These are phyloP conservation scores for Lactarius indigo DNA, from an alignment of 768 basidiomycete species.

Conservation along the genomic window DNA sequence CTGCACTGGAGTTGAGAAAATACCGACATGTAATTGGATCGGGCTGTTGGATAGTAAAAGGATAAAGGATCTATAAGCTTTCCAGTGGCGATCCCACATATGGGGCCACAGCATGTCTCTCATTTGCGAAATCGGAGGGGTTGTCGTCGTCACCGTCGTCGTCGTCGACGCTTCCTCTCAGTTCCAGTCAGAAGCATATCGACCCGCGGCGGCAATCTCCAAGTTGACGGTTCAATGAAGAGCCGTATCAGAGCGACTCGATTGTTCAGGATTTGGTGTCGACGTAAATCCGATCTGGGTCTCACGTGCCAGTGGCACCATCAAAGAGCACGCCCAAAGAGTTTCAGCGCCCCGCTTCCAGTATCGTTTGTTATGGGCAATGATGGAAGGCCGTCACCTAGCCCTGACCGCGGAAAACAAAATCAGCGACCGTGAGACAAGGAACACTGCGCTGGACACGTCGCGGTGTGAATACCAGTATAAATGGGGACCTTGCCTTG, in stretches of 20 bases:
- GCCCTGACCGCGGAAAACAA: constrained; percentile 19
- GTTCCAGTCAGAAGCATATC: background rate
- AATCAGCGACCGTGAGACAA: background rate
- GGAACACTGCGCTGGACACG: constrained; percentile 26
- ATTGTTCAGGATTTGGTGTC: constrained; percentile 47
- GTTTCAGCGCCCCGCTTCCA: background rate
- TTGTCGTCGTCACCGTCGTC: no score
- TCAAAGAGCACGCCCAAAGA: constrained; percentile 31
- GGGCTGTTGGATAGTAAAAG: constrained; percentile 52
- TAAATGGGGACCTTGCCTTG: constrained; percentile 42
- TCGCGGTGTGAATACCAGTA: constrained; percentile 59
- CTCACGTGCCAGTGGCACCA: constrained; percentile 38
- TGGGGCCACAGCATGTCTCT: no score
- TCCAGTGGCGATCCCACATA: constrained; percentile 42
- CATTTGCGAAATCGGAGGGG: no score
- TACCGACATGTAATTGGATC: constrained; percentile 38
- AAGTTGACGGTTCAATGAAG: constrained; percentile 50
- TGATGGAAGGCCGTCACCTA: background rate
- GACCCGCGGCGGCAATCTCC: constrained; percentile 45
- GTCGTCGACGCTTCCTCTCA: no score
- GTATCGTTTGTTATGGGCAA: background rate
- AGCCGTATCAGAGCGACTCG: constrained; percentile 39
- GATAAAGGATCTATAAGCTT: constrained; percentile 47
- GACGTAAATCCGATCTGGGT: constrained; percentile 42
- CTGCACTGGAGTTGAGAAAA: no score